Evolutionary conservation across 2,329 filamentous ascomycete species (phyloP).

Genomic region (Plenodomus lindquistii): DNA sequence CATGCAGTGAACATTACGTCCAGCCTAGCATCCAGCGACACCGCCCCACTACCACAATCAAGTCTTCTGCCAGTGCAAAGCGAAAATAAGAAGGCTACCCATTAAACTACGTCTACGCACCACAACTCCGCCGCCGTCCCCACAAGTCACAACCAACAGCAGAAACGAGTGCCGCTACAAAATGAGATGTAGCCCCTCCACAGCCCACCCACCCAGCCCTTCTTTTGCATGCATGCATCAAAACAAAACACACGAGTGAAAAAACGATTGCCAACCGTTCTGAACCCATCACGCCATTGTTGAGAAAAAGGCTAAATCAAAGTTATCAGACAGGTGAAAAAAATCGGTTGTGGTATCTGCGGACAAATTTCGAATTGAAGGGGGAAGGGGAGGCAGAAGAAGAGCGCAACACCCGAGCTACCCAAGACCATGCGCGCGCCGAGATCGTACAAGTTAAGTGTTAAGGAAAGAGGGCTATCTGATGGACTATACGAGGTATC

Average conservation of each 20-base stretch:
- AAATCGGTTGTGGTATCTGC: conserved; percentile 20
- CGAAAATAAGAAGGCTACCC: neutral
- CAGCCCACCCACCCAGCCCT: neutral
- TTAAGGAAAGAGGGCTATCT: neutral
- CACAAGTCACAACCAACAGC: neutral
- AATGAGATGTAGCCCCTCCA: neutral
- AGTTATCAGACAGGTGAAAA: too few species aligned
- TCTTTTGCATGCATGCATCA: neutral
- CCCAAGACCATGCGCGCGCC: neutral
- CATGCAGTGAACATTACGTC: too few species aligned
- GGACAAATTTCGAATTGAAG: conserved; percentile 9
- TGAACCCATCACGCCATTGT: neutral
- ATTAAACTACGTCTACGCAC: neutral
- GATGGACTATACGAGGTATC: conserved; percentile 28
- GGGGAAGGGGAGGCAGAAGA: neutral
- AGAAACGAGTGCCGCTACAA: neutral
- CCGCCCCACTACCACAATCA: too few species aligned
- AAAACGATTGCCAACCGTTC: neutral
- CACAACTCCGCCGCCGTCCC: too few species aligned
- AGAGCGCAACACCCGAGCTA: conserved; percentile 3
- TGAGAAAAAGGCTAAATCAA: neutral
- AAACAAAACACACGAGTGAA: neutral
- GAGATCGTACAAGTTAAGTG: neutral
- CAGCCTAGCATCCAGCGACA: too few species aligned
- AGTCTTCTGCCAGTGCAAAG: neutral